Evolutionary conservation across 345 rosid species (phyloP), one percentile per base, ranked within the genome.

Genomic region (Crucihimalaya himalaica): DNA sequence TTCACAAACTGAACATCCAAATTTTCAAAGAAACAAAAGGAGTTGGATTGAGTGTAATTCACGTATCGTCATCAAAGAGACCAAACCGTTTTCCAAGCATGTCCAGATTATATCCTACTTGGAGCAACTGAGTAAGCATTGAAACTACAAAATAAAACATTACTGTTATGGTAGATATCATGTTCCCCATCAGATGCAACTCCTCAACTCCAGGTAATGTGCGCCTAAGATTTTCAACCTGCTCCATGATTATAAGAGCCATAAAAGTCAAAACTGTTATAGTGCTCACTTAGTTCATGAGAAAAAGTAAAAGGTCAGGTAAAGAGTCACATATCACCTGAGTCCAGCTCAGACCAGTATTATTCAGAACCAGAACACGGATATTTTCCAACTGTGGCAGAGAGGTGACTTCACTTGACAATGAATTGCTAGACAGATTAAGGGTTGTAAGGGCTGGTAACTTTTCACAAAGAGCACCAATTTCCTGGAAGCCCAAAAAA

Each of bases 121-220:
- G 5, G 19, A 21, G 68, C 12, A 67, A 19, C 58, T 37, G 29
- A 66, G 47, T 25, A 61, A 63, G 35, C 52, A 70, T 51, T 64
- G 62, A 46, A 40, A 63, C n/a, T 31, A 47, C 57, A 64, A 45
- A 14, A 14, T 43, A 34, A 8, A 63, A 47, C 31, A 66, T 53
- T 84, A 91, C 96, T 78, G 68, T 70, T 68, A 91, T 80, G 74
- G 74, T 35, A 74, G 83, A 74, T 63, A 93, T 86, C 75, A 70
- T 85, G 78, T 92, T 94, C 54, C 93, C 97, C 92, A 88, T 88
- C 79, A 94, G 73, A 83, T 94, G 97, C 73, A 94, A 82, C 85
- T 91, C 97, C 81, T 92, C 96, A 68, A 92, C 68, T 56, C 63
- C 81, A 79, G 93, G 97, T 60, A 94, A 84, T 5, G 86, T 88